Evolutionary conservation across 148 eudicot genomes (phyloP).

Genomic region (Vaccinium corymbosum): DNA sequence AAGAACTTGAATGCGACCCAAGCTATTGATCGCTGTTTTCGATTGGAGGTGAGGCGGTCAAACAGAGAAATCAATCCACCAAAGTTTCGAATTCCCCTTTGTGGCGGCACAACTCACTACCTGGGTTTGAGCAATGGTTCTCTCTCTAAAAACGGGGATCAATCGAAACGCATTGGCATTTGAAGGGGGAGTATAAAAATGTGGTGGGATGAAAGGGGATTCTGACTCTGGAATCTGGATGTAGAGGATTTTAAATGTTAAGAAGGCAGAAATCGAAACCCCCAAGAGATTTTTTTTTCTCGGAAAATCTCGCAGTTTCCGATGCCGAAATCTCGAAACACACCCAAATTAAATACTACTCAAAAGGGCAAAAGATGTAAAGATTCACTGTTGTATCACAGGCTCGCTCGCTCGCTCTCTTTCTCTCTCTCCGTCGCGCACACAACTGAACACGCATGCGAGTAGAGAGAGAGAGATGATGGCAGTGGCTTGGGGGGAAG

Average conservation of each 20-base stretch:
- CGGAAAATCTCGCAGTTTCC: neutral
- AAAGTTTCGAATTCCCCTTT: neutral
- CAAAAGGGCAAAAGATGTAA: neutral
- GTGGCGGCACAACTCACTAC: neutral
- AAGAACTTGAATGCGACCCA: neutral
- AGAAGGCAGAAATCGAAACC: neutral
- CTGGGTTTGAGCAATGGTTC: neutral
- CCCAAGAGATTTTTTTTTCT: neutral
- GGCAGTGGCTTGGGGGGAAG: neutral
- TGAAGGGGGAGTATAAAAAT: neutral
- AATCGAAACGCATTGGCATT: constrained; percentile 10
- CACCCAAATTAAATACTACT: neutral
- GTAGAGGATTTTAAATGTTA: neutral
- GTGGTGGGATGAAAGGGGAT: too few relatives aligned
- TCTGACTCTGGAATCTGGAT: too few relatives aligned
- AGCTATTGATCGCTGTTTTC: neutral
- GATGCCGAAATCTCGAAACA: neutral
- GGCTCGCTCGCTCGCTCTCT: neutral
- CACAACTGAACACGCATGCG: neutral
- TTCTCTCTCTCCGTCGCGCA: neutral
- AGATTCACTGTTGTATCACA: neutral
- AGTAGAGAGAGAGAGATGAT: neutral
- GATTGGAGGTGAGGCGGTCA: neutral
- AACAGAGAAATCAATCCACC: neutral
- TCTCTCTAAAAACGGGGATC: neutral